Base-by-base conservation (phyloP, 2,329 filamentous ascomycete genomes). In the Colletotrichum endophyticum region DNA sequence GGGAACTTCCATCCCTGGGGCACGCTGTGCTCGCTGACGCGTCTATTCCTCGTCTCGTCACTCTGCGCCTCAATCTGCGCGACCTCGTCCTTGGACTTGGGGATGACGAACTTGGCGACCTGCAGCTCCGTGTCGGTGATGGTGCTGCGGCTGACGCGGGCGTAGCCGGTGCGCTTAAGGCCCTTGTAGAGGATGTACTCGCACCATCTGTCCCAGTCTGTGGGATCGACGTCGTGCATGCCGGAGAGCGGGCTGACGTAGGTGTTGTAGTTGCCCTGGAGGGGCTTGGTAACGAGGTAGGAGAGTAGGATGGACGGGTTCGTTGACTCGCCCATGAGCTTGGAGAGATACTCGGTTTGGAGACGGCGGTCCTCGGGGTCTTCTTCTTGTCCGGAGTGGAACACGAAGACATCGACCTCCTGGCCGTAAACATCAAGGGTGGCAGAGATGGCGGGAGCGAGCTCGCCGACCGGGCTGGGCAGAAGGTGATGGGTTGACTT, bases 111-210 rank as follows among this genome's bases (percentile, higher is more conserved):
- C 85, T 99, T 99, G 80, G 95, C 97, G 36, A 98, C 95, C 89
- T 99, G 97, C 72, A 99, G 89, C 86, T 99, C 97, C 3, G 97
- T 99, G 83, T 99, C 97, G 15, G 97, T 99, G 80, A 99, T 99
- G 3, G 95, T 98, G 80, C 93, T 93, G 80, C 97, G 91, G 81
- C 94, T 96, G 69, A 99, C 94, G 70, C 97, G 90, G 6, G 97
- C 97, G 84, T 99, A 99, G 2, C 95, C 96, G 0, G 94, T 94
- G 77, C 96, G 91, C 85, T 93, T 94, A 78, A 99, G 86, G 15
- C 93, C 93, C 89, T 98, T 98, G 89, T 95, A 99, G 30, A 99
- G 88, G 79, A 99, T 98, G 85, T 99, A 99, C 88, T 99, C 96
- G 88, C 97, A 99, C 97, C 97, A 99, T 72, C 97, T 90, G 84